Percentiles rank a stretch among this genome's conserved stretches.
phyloP scores from a whole-genome alignment of 2,329 filamentous ascomycete species.

The Sclerotinia glacialis region DNA sequence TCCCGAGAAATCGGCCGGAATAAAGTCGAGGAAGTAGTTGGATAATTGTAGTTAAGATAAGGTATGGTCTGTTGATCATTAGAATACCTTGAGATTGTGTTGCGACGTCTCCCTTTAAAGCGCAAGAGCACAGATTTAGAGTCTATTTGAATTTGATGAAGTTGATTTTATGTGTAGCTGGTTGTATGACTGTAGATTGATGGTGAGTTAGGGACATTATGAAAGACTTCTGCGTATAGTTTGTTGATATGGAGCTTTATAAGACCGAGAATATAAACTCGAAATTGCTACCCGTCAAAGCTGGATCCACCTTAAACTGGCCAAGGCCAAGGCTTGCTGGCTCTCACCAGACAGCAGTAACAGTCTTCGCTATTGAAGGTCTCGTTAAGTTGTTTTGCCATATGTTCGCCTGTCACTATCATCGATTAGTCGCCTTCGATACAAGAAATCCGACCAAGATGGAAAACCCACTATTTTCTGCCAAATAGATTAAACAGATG shows the following conservation, averaged over 20 bases:
- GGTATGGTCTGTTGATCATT: background rate
- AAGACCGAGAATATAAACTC: background rate
- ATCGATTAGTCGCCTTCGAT: background rate
- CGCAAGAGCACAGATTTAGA: background rate
- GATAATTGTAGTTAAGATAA: background rate
- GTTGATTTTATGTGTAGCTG: background rate
- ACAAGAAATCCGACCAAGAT: no score
- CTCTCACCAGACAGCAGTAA: background rate
- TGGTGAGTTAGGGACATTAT: background rate
- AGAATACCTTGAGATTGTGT: background rate
- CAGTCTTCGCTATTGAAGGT: background rate
- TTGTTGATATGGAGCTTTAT: background rate
- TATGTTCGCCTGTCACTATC: fast-evolving
- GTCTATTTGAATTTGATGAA: background rate
- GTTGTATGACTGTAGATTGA: background rate
- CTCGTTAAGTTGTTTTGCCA: background rate
- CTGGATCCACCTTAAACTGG: background rate
- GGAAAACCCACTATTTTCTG: background rate
- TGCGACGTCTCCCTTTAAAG: background rate
- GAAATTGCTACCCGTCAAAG: background rate
- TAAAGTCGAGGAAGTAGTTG: background rate
- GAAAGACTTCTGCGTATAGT: background rate
- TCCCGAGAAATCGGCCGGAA: background rate
- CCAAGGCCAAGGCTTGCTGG: background rate
- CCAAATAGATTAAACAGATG: background rate